Base-by-base conservation (phyloP, 805 yeast genomes). In the Sugiyamaella chiloensis region DNA sequence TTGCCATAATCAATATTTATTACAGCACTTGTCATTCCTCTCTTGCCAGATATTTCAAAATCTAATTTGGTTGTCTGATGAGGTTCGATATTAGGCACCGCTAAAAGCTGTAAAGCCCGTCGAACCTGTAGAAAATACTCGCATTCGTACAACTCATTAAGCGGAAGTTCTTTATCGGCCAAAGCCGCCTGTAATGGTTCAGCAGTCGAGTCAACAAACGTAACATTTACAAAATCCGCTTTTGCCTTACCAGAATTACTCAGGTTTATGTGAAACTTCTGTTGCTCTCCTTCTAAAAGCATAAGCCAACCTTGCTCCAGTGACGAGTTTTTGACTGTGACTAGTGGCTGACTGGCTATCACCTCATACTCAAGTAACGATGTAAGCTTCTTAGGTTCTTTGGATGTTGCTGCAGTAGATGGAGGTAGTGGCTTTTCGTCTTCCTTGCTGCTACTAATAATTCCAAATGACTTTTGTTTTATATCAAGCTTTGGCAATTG, bases 201-300 rank as follows among this genome's bases (percentile, higher is more conserved):
- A 4, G 78, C 74, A 0, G 93, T 83, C 0, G 93, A 83, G 59
- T 87, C 96, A 68, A 79, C 71, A 55, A 81, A 81, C 5, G 80
- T 75, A 52, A 85, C 81, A 2, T 80, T 72, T 27, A 87, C 56
- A 42, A 75, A 71, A 46, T 81, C 77, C 37, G 84, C 79, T 0
- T 72, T 58, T 2, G 82, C 80, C 3, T 65, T 60, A 0, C 91
- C 81, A 16, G 74, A 70, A 61, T 88, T 87, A 41, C 74, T 72
- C 26, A 88, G 63, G 1, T 65, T 61, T 4, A 87, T 62, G 1
- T 72, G 66, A 50, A 85, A 78, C 1, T 60, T 53, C 43, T 71
- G 72, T 34, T 70, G 67, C 56, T 88, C 93, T 6, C 96, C 96
- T 60, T 87, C 95, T 9, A 88, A 64, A 12, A 87, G 64, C 87